phyloP scores from a whole-genome alignment of 306 rosid species.

The Rubus parviflorus region DNA sequence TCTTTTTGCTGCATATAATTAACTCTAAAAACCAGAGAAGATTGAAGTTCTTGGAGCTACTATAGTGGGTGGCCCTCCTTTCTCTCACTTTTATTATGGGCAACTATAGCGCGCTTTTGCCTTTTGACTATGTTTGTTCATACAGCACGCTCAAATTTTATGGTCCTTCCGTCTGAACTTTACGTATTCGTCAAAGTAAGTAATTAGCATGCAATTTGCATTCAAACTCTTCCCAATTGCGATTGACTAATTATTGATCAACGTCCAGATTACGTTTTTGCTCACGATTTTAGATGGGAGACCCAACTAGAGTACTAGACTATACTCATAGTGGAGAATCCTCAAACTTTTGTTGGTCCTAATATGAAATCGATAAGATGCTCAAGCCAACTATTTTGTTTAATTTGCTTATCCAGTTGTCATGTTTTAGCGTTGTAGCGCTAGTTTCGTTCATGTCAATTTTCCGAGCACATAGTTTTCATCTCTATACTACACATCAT shows the following conservation, averaged over 20 bases:
- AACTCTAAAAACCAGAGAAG: not conserved
- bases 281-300: not conserved
- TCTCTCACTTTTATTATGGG: conserved; percentile 4
- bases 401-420: not conserved
- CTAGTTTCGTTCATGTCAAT: not conserved
- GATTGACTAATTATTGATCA: not conserved
- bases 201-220: not conserved
- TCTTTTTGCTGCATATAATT: not conserved
- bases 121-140: conserved; percentile 17
- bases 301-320: not conserved
- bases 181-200: not conserved
- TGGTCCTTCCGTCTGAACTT: not conserved
- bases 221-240: not conserved
- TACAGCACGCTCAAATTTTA: not conserved
- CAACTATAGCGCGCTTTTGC: conserved; percentile 1
- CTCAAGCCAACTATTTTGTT: not conserved
- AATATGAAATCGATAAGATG: not conserved
- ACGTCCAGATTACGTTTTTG: not conserved
- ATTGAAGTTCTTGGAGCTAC: conserved; percentile 2
- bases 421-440: not conserved
- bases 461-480: not conserved
- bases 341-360: not conserved
- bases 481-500: not conserved
- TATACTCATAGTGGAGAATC: not conserved
- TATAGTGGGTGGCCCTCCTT: not conserved